phyloP scores from a whole-genome alignment of 1,284 basidiomycete genomes.

The Neolentinus lepideus region DNA sequence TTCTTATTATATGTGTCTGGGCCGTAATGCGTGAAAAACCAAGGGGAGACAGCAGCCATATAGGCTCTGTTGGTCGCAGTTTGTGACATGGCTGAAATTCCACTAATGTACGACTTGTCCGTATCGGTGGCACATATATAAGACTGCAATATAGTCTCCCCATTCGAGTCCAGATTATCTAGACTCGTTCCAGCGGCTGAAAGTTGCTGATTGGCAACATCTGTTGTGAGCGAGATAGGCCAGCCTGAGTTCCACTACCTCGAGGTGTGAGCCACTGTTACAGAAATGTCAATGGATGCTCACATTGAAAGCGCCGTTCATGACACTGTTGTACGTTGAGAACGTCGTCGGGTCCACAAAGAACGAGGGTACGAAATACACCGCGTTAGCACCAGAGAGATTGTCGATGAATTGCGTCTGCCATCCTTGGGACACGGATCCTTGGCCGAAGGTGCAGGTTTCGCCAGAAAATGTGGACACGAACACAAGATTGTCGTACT shows the following conservation, averaged over 20 bases:
- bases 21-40: constrained; percentile 3
- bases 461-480: constrained; percentile 81
- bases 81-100: constrained; percentile 16
- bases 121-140: constrained; percentile 35
- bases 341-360: constrained; percentile 52
- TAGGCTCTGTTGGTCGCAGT: constrained; percentile 6
- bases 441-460: constrained; percentile 61
- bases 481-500: constrained; percentile 49
- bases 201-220: constrained; percentile 25
- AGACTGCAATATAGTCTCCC: constrained; percentile 29
- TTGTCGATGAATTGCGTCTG: constrained; percentile 44
- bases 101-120: constrained; percentile 32
- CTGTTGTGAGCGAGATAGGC: constrained; percentile 47
- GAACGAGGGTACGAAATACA: constrained; percentile 62
- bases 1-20: constrained; percentile 3
- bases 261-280: background rate
- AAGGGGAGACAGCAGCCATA: constrained; percentile 1
- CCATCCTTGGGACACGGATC: constrained; percentile 48
- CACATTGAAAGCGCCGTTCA: constrained; percentile 60
- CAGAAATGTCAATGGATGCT: constrained; percentile 10
- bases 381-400: constrained; percentile 35
- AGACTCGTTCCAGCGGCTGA: constrained; percentile 17
- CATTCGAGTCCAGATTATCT: constrained; percentile 15
- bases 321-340: constrained; percentile 35
- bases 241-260: constrained; percentile 62